Conservation (phyloP, 331 rosid species). For the Acacia pycnantha region DNA sequence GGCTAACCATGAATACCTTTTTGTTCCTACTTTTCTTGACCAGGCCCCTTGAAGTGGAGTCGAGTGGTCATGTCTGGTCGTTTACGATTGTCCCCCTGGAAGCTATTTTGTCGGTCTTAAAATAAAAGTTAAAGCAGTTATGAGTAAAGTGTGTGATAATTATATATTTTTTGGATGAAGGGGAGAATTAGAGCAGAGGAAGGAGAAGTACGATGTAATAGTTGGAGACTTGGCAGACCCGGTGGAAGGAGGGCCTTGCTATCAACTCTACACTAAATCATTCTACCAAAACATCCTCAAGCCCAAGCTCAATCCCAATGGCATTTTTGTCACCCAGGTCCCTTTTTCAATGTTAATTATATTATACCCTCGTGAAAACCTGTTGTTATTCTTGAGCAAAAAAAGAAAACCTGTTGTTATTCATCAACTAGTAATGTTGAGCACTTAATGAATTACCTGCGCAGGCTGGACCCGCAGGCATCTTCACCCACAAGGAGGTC, state of each 20-base stretch:
- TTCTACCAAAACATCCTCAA: slow-evolving; percentile 72
- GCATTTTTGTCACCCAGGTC: slow-evolving; percentile 97
- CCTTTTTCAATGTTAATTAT: background rate
- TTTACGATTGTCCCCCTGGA: background rate
- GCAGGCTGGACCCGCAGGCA: slow-evolving; percentile 99
- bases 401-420: too few species aligned
- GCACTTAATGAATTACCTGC: background rate
- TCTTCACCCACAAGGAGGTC: slow-evolving; percentile 94
- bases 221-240: slow-evolving; percentile 97
- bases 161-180: slow-evolving; percentile 28
- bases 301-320: slow-evolving; percentile 78
- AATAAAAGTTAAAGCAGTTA: background rate
- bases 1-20: background rate
- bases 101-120: background rate
- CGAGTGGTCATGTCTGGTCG: background rate
- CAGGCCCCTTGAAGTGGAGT: background rate
- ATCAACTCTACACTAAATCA: slow-evolving; percentile 88
- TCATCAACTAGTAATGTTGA: background rate
- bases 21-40: background rate
- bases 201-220: slow-evolving; percentile 70
- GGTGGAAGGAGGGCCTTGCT: slow-evolving; percentile 96
- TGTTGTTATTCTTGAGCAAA: too few species aligned
- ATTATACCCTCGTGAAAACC: background rate
- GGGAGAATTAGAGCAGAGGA: slow-evolving; percentile 73
- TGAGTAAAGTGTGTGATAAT: background rate